These are phyloP conservation scores for Trametes cubensis DNA, from an alignment of 768 basidiomycete genomes.

Conservation along the genomic window DNA sequence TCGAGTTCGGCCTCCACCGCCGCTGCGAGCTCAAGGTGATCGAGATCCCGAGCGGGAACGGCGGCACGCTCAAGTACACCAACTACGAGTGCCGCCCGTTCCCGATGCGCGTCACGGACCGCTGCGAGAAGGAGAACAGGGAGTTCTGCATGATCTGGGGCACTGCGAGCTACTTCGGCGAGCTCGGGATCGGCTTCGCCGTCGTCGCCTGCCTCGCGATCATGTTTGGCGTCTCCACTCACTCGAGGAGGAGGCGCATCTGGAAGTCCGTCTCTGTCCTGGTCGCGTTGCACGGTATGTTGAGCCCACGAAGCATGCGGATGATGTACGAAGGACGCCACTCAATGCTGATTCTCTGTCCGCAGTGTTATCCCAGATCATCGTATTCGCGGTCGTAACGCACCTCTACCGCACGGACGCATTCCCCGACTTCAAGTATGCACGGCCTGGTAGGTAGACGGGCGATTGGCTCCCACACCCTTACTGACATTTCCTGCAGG, in stretches of 20 bases:
- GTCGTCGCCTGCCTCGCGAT: slow-evolving; percentile 59
- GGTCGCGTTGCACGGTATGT: slow-evolving; percentile 60
- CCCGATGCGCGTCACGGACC: slow-evolving; percentile 53
- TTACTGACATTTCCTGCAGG: slow-evolving; percentile 44
- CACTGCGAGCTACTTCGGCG: slow-evolving; percentile 67
- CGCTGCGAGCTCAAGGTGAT: slow-evolving; percentile 58
- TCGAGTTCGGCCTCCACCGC: slow-evolving; percentile 60
- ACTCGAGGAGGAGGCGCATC: slow-evolving; percentile 71
- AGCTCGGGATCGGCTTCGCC: slow-evolving; percentile 67
- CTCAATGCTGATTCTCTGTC: neutral
- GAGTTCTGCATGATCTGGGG: slow-evolving; percentile 69
- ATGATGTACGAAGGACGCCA: neutral
- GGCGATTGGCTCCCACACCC: neutral
- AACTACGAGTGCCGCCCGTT: slow-evolving; percentile 67
- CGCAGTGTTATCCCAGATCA: slow-evolving; percentile 60
- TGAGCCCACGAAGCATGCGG: neutral
- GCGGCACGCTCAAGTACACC: slow-evolving; percentile 51
- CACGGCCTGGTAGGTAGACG: slow-evolving; percentile 55
- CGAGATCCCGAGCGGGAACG: slow-evolving; percentile 48
- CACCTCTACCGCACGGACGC: slow-evolving; percentile 52
- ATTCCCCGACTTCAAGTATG: slow-evolving; percentile 56
- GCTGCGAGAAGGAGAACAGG: slow-evolving; percentile 55
- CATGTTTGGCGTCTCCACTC: slow-evolving; percentile 70
- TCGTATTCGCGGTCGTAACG: slow-evolving; percentile 65
- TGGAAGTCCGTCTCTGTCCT: slow-evolving; percentile 76